These are phyloP conservation scores for Pythium volutum DNA, from an alignment of 352 stramenopile species.

Conservation along the genomic window DNA sequence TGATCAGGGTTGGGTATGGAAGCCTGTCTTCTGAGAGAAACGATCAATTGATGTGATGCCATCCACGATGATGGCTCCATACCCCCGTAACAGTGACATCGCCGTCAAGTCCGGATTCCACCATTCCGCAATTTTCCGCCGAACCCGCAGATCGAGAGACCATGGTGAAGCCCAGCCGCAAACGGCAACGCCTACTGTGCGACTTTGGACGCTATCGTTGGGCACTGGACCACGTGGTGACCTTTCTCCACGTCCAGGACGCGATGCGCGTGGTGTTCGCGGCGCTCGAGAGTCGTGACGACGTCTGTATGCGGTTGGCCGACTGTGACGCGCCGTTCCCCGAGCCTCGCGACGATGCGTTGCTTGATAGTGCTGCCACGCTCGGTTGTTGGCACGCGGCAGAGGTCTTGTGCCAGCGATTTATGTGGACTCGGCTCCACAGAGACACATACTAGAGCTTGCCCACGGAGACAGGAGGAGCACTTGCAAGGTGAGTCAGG, in stretches of 20 bases:
- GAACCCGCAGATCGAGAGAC: too few species aligned
- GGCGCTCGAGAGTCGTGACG: not conserved
- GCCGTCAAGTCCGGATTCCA: too few species aligned
- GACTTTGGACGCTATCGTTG: not conserved
- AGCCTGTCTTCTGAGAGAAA: too few species aligned
- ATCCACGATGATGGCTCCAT: too few species aligned
- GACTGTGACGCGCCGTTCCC: not conserved
- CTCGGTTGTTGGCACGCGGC: not conserved
- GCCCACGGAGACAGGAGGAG: too few species aligned
- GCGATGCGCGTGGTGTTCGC: not conserved
- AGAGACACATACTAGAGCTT: too few species aligned
- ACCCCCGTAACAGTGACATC: too few species aligned
- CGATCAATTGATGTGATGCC: too few species aligned
- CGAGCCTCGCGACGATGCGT: not conserved
- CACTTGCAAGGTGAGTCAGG: not conserved
- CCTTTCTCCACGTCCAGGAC: not conserved
- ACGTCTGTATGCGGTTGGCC: not conserved
- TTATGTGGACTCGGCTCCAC: not conserved
- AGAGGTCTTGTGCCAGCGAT: not conserved
- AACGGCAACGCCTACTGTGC: not conserved
- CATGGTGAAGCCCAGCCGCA: too few species aligned
- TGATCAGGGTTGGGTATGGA: too few species aligned
- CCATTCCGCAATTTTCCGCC: too few species aligned
- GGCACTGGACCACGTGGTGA: not conserved
- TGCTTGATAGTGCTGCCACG: not conserved